Evolutionary conservation across 768 basidiomycete species (phyloP), one percentile per base, ranked within the genome.

Genomic region (Suillus placidus): DNA sequence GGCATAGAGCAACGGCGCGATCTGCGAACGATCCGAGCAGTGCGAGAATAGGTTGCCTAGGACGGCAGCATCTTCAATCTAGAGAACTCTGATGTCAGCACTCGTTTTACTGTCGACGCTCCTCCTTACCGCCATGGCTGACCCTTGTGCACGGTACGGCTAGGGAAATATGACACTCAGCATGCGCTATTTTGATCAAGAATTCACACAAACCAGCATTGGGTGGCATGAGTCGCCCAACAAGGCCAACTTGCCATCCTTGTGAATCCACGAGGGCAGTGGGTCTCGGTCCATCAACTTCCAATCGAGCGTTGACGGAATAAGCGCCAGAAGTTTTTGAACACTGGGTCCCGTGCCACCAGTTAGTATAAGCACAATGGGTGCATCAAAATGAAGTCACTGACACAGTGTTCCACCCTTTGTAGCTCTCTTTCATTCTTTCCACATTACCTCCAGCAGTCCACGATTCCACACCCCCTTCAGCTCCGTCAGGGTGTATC

Each of bases 221-320:
- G 87, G 82, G 71, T 87, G 87, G 56, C 85, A 85, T 0, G 85
- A 80, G 68, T 87, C 87, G 2, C 86, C 86, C 0, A 87, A 75
- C 18, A 87, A 71, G 5, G 74, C 80, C 2, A 87, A 75, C 32
- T 74, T 81, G 3, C 80, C 81, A 20, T 74, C 73, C 42, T 68
- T 67, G 71, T 87, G 83, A 9, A 86, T 66, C 86, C 85, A 87
- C 0, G 79, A 81, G 0, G 76, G 72, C 60, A 87, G 72, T 26
- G 85, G 84, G 5, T 71, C 72, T 18, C 83, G 81, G 66, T 85
- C 84, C 74, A 84, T 79, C 62, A 87, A 71, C 55, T 79, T 80
- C 79, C 82, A 85, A 45, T 79, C 79, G 64, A 85, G 71, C 0
- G 83, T 81, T 6, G 79, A 78, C 1, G 80, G 76, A n/a, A 86